Percentiles rank a stretch among this genome's conserved stretches.
Conservation (phyloP, 345 rosid species). For the Balakata baccata region DNA sequence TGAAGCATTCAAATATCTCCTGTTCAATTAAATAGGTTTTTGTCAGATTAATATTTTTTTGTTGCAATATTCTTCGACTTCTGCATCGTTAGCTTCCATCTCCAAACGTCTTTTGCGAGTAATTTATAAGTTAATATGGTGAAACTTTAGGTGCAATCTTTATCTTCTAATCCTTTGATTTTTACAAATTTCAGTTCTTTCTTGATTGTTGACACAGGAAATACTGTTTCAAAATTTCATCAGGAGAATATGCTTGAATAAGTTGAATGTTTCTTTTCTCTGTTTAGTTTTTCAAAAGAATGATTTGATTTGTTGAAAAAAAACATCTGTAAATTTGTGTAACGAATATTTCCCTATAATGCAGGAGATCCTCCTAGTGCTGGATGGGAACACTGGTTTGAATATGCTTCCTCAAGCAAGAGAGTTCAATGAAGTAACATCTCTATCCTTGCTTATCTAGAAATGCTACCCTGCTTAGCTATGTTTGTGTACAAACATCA, state of each 20-base stretch:
- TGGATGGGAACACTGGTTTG: conserved; percentile 95
- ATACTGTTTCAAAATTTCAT: neutral
- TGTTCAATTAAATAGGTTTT: conserved; percentile 2
- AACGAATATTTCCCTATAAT: conserved; percentile 14
- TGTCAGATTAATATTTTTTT: neutral
- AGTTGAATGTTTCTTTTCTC: neutral
- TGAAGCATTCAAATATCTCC: conserved; percentile 8
- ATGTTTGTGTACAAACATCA: neutral
- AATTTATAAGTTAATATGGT: neutral
- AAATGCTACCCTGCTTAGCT: neutral
- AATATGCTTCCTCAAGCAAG: conserved; percentile 99
- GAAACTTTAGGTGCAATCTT: conserved; percentile 4
- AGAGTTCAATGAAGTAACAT: conserved; percentile 87
- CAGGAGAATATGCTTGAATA: neutral
- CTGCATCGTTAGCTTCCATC: neutral
- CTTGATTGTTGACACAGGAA: neutral
- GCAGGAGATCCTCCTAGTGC: conserved; percentile 89
- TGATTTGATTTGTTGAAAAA: conserved; percentile 1
- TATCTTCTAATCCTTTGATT: neutral
- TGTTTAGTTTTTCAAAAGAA: neutral
- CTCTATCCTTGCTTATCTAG: conserved; percentile 12
- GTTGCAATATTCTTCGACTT: neutral
- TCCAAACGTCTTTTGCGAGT: neutral
- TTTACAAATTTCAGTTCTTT: neutral
- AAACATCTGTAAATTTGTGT: neutral